A percentile compares a stretch with the other conserved stretches of the same genome.
Evolutionary conservation across 2,329 filamentous ascomycete genomes (phyloP).

Genomic region (Tolypocladium album): DNA sequence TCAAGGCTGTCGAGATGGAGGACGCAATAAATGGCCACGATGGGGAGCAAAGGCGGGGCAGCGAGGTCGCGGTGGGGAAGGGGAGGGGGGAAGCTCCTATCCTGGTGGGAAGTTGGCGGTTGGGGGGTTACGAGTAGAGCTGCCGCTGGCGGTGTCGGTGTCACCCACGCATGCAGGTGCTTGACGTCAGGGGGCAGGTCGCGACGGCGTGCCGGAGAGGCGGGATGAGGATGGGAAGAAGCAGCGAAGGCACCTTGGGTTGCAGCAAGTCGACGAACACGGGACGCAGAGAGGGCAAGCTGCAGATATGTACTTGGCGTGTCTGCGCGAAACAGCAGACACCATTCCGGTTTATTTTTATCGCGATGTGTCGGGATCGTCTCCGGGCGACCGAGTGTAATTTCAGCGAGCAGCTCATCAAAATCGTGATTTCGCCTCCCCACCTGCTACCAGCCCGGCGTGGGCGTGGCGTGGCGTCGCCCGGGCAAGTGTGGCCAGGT

Average conservation of each 20-base stretch:
- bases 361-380: background rate
- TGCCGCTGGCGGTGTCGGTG: background rate
- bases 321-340: background rate
- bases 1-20: background rate
- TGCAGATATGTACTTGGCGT: background rate
- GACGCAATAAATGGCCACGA: background rate
- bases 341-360: background rate
- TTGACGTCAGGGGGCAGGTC: background rate
- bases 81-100: background rate
- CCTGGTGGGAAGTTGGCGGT: background rate
- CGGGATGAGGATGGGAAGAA: background rate
- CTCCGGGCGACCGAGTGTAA: background rate
- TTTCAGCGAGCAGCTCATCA: background rate
- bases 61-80: background rate
- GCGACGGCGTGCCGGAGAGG: background rate
- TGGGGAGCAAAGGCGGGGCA: background rate
- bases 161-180: background rate
- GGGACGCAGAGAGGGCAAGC: background rate
- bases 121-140: background rate
- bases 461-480: background rate
- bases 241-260: background rate
- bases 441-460: background rate
- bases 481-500: too few species aligned
- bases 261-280: background rate
- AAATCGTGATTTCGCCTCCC: background rate